A percentile compares a stretch with the other conserved stretches of the same genome.
Evolutionary conservation across 257 asterid species (phyloP).

Genomic region (Solanum clarkiae): DNA sequence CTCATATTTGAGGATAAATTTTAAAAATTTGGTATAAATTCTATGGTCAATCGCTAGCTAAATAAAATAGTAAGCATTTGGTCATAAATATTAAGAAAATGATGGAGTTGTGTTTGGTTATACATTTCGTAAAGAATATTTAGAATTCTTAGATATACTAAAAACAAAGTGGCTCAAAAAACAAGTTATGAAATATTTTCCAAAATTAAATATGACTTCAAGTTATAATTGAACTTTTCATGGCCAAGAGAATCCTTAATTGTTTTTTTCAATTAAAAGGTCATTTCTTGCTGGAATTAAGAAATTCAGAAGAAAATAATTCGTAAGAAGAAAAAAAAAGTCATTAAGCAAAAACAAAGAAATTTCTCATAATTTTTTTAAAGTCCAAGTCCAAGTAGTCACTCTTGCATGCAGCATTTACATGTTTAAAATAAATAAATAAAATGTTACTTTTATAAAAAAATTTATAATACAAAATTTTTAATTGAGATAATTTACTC

Average conservation of each 20-base stretch:
- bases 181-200: not conserved
- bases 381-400: not conserved
- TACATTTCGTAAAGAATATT: no score
- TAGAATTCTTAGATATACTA: not conserved
- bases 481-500: not conserved
- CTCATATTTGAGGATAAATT: not conserved
- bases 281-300: not conserved
- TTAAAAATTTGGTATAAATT: fast-evolving
- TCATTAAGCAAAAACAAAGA: not conserved
- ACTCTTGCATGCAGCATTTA: not conserved
- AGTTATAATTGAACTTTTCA: not conserved
- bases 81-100: not conserved
- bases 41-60: not conserved
- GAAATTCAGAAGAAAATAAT: not conserved
- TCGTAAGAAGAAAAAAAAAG: not conserved
- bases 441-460: not conserved
- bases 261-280: not conserved
- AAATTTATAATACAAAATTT: no score
- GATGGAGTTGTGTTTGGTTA: not conserved
- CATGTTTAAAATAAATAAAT: not conserved
- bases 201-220: not conserved
- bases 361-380: not conserved
- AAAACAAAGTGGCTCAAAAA: not conserved
- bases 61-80: not conserved
- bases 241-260: not conserved